Evolutionary conservation across 2,329 filamentous ascomycete genomes (phyloP), one percentile per base, ranked within the genome.

Genomic region (Dactylellina cionopaga): DNA sequence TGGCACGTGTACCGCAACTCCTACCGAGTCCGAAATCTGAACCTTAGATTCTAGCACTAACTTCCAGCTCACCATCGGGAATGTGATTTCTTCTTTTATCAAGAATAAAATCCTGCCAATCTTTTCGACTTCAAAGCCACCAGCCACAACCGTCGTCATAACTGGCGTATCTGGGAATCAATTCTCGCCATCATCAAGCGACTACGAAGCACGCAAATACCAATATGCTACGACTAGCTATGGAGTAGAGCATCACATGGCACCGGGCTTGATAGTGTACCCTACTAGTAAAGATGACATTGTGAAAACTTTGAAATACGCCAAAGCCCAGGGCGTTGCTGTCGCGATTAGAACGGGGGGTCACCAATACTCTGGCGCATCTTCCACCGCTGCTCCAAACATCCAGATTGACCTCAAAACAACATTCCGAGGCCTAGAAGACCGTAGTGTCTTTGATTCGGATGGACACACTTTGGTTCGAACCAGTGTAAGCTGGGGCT

Each of bases 311-410:
- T 74, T 85, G 5, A 78, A 80, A 41, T 83, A 82, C 66, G 83
- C 83, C 1, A 80, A 78, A 39, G 75, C 79, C 2, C 78, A 81
- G 54, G 80, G 80, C 1, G 77, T 83, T 13, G 80, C 82, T 2
- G 79, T 85, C 0, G 82, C 83, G 7, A 80, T 84, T 63, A 81
- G 80, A 66, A 84, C 79, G 0, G 83, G 83, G 0, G 83, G 83
- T 0, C 83, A 85, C 60, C 83, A 84, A 73, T 85, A 85, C 74
- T 83, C 81, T 54, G 83, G 83, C 17, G 83, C 83, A 10, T 84
- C 80, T 0, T 84, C 83, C 0, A 84, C 83, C 0, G 76, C 79
- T 22, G 80, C 78, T 2, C 78, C 79, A 0, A 83, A 83, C 52
- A 84, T 85, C 56, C 83, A 84, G 68, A 75, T 85, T 13, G 82